phyloP scores from a whole-genome alignment of 2,329 filamentous ascomycete genomes.

The Exserohilum turcica region DNA sequence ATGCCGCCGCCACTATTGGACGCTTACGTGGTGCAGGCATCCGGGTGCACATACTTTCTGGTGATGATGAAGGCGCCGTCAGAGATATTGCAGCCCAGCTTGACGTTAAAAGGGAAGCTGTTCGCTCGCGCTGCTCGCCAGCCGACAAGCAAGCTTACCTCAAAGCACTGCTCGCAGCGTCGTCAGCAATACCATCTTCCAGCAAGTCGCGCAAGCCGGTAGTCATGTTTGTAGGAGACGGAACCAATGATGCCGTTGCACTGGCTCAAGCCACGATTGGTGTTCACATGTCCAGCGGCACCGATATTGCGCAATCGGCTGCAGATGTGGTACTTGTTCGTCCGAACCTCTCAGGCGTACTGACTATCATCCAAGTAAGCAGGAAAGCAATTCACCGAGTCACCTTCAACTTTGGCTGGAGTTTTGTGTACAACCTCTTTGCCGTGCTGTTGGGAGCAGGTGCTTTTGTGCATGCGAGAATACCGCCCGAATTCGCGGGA shows the following conservation, averaged over 20 bases:
- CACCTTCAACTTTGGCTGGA: constrained; percentile 73
- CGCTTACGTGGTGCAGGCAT: constrained; percentile 56
- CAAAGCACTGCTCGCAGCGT: constrained; percentile 27
- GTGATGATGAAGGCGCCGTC: constrained; percentile 60
- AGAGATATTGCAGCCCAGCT: constrained; percentile 49
- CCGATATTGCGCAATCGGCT: constrained; percentile 67
- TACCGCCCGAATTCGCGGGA: constrained; percentile 70
- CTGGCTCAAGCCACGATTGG: constrained; percentile 73
- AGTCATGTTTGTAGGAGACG: constrained; percentile 75
- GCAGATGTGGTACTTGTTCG: constrained; percentile 72
- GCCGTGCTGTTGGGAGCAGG: constrained; percentile 70
- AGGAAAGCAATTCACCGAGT: constrained; percentile 49
- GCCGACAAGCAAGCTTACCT: constrained; percentile 62
- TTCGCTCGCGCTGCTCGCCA: constrained; percentile 57
- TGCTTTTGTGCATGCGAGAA: constrained; percentile 57
- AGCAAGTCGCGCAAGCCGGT: constrained; percentile 28
- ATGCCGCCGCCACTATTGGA: constrained; percentile 57
- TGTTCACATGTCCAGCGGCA: constrained; percentile 65
- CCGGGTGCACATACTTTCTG: constrained; percentile 61
- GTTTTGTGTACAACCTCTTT: constrained; percentile 71
- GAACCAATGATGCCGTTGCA: constrained; percentile 79
- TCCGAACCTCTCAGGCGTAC: constrained; percentile 59
- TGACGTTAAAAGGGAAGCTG: constrained; percentile 46
- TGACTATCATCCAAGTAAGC: constrained; percentile 62
- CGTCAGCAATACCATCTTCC: background rate